phyloP scores from a whole-genome alignment of 129 eudicot species.

The Escallonia herrerae region DNA sequence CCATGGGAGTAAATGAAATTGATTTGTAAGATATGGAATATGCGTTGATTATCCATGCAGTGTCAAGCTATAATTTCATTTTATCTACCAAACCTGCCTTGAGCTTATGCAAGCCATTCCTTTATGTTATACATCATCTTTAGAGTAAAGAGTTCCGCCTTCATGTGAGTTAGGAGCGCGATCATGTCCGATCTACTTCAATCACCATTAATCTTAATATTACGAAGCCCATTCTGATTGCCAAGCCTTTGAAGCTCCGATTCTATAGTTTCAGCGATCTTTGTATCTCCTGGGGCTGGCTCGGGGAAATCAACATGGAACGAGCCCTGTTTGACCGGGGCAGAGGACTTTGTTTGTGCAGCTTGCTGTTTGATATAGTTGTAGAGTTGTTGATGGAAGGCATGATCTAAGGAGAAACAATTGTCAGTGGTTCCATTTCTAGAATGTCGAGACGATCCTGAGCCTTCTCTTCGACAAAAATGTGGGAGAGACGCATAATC shows the following conservation, averaged over 20 bases:
- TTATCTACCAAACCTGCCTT: not conserved
- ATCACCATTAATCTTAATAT: not conserved
- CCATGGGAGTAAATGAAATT: too few species aligned
- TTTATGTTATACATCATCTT: not conserved
- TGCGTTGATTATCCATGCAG: too few species aligned
- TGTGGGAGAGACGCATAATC: constrained; percentile 91
- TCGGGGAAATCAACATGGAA: constrained; percentile 82
- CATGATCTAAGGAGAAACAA: constrained; percentile 78
- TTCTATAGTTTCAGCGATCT: constrained; percentile 67
- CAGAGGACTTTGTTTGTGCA: constrained; percentile 22
- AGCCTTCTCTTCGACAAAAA: constrained; percentile 93
- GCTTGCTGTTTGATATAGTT: constrained; percentile 64
- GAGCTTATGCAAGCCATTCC: not conserved
- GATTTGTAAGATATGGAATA: too few species aligned
- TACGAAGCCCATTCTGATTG: constrained; percentile 32
- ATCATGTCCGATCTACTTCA: not conserved
- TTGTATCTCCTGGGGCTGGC: constrained; percentile 53
- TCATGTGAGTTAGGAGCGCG: constrained; percentile 2
- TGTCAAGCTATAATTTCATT: not conserved
- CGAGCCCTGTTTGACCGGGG: constrained; percentile 60
- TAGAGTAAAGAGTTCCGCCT: not conserved
- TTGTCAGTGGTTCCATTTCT: constrained; percentile 45
- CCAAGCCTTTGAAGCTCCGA: constrained; percentile 66
- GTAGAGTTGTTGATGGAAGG: constrained; percentile 74
- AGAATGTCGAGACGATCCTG: constrained; percentile 66